Base-by-base conservation (phyloP, 768 basidiomycete genomes). In the Phlegmacium glaucopus region DNA sequence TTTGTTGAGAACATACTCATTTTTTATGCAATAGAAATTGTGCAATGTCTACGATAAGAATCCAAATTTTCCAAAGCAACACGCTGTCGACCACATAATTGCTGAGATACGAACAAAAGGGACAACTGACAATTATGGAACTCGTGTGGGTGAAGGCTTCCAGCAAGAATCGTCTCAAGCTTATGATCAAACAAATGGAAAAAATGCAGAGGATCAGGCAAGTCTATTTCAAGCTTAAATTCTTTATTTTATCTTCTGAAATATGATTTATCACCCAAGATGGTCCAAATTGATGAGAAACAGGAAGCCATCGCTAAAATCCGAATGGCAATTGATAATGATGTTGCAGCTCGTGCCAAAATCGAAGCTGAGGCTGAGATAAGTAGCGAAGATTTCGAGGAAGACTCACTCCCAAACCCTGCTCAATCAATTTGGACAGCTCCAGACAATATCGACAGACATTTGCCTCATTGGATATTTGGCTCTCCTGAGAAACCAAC, bases 81-180 rank as follows among this genome's bases (percentile, higher is more conserved):
- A 32, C 13, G 30, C 30, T 13, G 30, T 32, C 30, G 13, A 32
- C 30, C 44, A 45, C n/a, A 26, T 45, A 1, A 25, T 45, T 26
- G 10, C 26, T 4, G 44, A 45, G 17, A 45, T 45, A 9, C 17
- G 32, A 8, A 4, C 25, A 4, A 45, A 45, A 37, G 44, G 44
- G 2, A 45, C 44, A 25, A 30, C 28, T 26, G 44, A 45, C n/a
- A 45, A 36, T 38, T 37, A 47, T 13, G 38, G 37, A 11, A 50
- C 49, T 10, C 39, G 36, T 37, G 25, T 32, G 0, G 49, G 49
- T 1, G 49, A 50, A 16, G 49, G 44, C 10, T 50, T 46, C 18
- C 44, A 50, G 17, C 49, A 46, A 46, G 49, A 50, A 42, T 3
- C 45, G 0, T 17, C 49, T 32, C 39, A 50, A 50, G 49, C 49